Percentiles rank a stretch among this genome's conserved stretches.
phyloP scores from a whole-genome alignment of 2,329 filamentous ascomycete species.

The Fusarium sp. region DNA sequence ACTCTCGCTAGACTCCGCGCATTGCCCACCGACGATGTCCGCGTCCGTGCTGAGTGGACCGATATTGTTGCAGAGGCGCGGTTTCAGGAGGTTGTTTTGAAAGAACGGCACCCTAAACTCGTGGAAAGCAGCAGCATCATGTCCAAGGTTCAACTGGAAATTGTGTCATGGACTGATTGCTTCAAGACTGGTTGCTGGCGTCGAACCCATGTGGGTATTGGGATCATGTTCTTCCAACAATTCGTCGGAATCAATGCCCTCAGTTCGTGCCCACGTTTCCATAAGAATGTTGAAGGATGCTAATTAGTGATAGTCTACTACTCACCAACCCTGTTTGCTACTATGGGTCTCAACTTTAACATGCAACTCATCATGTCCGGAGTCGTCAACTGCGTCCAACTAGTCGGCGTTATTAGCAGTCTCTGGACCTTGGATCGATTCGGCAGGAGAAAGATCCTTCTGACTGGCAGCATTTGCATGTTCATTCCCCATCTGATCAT shows the following conservation, averaged over 20 bases:
- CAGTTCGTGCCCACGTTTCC: slow-evolving; percentile 21
- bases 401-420: slow-evolving; percentile 55
- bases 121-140: slow-evolving; percentile 8
- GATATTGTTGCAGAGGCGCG: neutral
- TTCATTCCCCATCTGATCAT: slow-evolving; percentile 45
- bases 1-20: slow-evolving; percentile 41
- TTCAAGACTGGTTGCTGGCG: neutral
- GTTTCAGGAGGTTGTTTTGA: neutral
- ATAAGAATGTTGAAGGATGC: slow-evolving; percentile 20
- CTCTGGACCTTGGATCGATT: slow-evolving; percentile 57
- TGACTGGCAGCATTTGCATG: slow-evolving; percentile 44
- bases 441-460: slow-evolving; percentile 44
- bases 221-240: neutral
- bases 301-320: slow-evolving; percentile 64
- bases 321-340: slow-evolving; percentile 67
- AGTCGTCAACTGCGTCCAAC: slow-evolving; percentile 47
- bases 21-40: neutral
- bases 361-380: slow-evolving; percentile 50
- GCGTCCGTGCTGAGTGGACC: neutral
- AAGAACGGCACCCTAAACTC: neutral
- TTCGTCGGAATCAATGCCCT: slow-evolving; percentile 56
- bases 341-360: slow-evolving; percentile 60
- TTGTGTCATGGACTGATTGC: slow-evolving; percentile 61
- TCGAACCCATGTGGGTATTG: neutral
- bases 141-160: slow-evolving; percentile 57